phyloP scores from a whole-genome alignment of 768 basidiomycete genomes.

The Arthromyces matolae region DNA sequence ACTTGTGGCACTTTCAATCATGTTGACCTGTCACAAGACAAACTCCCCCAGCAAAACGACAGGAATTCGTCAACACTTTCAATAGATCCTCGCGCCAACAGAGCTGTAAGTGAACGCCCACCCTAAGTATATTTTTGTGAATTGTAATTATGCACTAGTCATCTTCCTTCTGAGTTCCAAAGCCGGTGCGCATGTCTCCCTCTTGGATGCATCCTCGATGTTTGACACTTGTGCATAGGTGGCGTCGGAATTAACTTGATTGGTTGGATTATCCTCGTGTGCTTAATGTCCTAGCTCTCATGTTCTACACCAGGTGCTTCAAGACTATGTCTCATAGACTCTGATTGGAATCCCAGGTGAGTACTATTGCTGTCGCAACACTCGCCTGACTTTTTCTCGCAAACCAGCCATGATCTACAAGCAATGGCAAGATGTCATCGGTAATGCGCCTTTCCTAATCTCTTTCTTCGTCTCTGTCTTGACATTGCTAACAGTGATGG shows the following conservation, averaged over 20 bases:
- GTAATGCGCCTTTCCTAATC: conserved; percentile 35
- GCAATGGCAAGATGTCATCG: conserved; percentile 97
- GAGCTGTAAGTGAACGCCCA: conserved; percentile 53
- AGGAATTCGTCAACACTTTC: conserved; percentile 85
- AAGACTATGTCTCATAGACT: conserved; percentile 80
- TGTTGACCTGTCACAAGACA: conserved; percentile 40
- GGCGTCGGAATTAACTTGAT: conserved; percentile 93
- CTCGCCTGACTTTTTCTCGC: not conserved
- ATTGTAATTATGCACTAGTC: conserved; percentile 43
- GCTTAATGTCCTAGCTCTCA: not conserved
- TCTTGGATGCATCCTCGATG: not conserved
- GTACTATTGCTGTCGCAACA: not conserved
- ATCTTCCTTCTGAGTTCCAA: conserved; percentile 92
- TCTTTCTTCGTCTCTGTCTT: conserved; percentile 4
- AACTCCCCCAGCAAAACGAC: conserved; percentile 72
- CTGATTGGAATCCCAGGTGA: conserved; percentile 92
- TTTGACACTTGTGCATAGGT: conserved; percentile 38
- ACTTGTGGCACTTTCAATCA: not conserved
- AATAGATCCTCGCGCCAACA: conserved; percentile 71
- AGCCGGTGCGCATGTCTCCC: conserved; percentile 41
- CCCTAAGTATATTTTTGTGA: not conserved
- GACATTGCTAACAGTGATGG: conserved; percentile 63
- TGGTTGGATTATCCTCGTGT: conserved; percentile 39
- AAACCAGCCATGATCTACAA: conserved; percentile 78
- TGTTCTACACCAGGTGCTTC: conserved; percentile 55